phyloP scores from a whole-genome alignment of 208 protist genomes.

The Wallacemonas sp. region DNA sequence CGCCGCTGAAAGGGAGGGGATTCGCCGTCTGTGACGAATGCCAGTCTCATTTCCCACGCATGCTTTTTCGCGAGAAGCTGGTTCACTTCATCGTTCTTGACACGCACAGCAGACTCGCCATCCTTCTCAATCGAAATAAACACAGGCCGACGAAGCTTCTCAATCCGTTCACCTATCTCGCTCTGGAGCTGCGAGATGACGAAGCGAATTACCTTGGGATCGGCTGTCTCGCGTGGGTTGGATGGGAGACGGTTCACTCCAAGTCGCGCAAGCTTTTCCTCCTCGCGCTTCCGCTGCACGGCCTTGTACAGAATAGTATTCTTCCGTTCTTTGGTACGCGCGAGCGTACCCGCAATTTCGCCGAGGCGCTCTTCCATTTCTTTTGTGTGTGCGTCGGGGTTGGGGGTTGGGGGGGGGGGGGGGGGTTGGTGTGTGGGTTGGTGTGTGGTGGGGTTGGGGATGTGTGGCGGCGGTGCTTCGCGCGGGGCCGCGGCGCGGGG shows the following conservation, averaged over 20 bases:
- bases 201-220: conserved; percentile 67
- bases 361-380: conserved; percentile 78
- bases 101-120: conserved; percentile 66
- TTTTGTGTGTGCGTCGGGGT: background rate
- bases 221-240: conserved; percentile 58
- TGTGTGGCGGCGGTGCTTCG: too few species aligned
- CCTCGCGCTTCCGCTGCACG: conserved; percentile 53
- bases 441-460: too few species aligned
- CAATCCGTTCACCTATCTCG: conserved; percentile 77
- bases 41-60: conserved; percentile 62
- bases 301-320: conserved; percentile 85
- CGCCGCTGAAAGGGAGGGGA: conserved; percentile 7
- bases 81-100: conserved; percentile 83
- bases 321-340: conserved; percentile 74
- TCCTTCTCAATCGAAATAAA: conserved; percentile 74
- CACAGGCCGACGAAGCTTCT: conserved; percentile 49
- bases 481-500: too few species aligned
- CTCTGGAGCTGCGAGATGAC: conserved; percentile 67
- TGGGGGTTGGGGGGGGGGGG: background rate
- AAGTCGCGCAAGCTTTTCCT: conserved; percentile 58
- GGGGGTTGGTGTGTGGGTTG: too few species aligned
- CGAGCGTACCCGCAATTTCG: conserved; percentile 86
- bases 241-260: conserved; percentile 66
- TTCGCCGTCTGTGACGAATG: conserved; percentile 25
- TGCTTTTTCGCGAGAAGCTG: conserved; percentile 58